Evolutionary conservation across 768 basidiomycete species (phyloP), one percentile per base, ranked within the genome.

Genomic region (Suillus decipiens): DNA sequence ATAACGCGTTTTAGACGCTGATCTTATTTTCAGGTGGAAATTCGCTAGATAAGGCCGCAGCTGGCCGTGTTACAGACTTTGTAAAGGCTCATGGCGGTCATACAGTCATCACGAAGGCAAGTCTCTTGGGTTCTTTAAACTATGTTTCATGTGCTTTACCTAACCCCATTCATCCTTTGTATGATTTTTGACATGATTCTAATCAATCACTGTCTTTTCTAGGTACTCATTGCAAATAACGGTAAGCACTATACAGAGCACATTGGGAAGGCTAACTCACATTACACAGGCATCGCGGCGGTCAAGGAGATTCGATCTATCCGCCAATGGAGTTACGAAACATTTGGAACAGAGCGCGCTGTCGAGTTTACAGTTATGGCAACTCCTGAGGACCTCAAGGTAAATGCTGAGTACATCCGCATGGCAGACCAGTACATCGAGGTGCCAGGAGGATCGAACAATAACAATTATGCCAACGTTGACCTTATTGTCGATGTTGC

Each of bases 281-380:
- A 53, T 5, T 64, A 39, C 61, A n/a, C 67, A 93, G 93, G 93
- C 84, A 99, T 98, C 72, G 96, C 96, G 59, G 97, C 96, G 61
- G 97, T 99, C 56, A 99, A 99, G 78, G 97, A 99, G 80, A 99
- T 99, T 71, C 89, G 97, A 56, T 99, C 97, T 54, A 91, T 99
- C 69, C 88, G 97, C 62, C 96, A 99, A 87, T 99, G 97, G 97
- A 95, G 93, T 72, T 99, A 99, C 80, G 97, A 99, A 80, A 95
- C 96, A 0, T 99, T 99, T 77, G 97, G 97, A 64, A 88, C 88
- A 61, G 97, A 99, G 73, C 90, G 94, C 68, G 93, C 92, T 61
- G 85, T 99, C 79, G 96, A 99, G 76, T 99, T 99, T 82, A 96
- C 95, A 43, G 97, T 99, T 64, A 99, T 99, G 97, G 95, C 97